Evolutionary conservation across 495 filamentous ascomycete genomes (phyloP), one percentile per base, ranked within the genome.

Genomic region (Penicillium antarcticum): DNA sequence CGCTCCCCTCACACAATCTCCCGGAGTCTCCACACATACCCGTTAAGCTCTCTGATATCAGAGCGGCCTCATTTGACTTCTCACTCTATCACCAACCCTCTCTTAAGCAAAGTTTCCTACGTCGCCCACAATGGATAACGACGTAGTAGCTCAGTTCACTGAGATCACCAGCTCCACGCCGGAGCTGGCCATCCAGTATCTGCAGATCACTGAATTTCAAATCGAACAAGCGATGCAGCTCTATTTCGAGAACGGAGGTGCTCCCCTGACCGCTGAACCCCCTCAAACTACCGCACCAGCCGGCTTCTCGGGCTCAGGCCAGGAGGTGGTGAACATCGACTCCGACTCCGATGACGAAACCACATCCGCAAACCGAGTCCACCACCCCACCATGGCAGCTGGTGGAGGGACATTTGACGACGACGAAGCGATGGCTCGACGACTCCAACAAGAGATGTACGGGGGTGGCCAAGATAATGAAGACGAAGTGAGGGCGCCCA

Each of bases 381-480:
- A 47, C 47, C 31, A 34, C 10, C 38, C 51, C 18, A 26, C 51
- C 38, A 41, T 44, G 44, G 34, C 56, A n/a, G 35, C 42, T 13
- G 33, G 56, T 21, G 53, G 32, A 31, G 38, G 58, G 19, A 58
- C 65, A 14, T 74, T 83, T 41, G 94, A 97, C 55, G 89, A 95
- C 58, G 94, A 98, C 70, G 94, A 91, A 37, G 94, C 89, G 10
- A 89, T 97, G 82, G 94, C 94, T 6, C 81, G 89, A 57, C 82
- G 89, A 36, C 64, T 98, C 38, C 95, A 97, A 60, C 89, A 97
- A 60, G 91, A 98, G 69, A 75, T 96, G 61, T 97, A 97, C 62
- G 71, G 77, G 46, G 71, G 79, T 55, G 60, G 72, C 31, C 56
- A 66, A 9, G 51, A 51, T 48, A 74, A 77, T 60, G 79, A 76